Evolutionary conservation across 176 grass and related monocot species (phyloP), one percentile per base, ranked within the genome.

Genomic region (Poa annua): DNA sequence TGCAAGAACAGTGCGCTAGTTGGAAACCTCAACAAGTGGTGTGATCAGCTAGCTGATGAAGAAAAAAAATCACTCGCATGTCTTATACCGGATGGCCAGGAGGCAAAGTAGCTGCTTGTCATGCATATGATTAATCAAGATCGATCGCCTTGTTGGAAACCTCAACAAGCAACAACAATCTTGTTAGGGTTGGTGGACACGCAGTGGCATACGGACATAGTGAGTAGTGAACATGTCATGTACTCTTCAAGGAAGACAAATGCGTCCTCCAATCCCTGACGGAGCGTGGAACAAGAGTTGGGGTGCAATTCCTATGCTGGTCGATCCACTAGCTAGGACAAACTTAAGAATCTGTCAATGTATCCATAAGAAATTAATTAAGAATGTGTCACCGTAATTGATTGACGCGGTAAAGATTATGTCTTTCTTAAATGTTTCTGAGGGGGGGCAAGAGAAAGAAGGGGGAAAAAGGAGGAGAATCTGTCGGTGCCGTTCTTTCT

Each of bases 401-500:
- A n/a, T 10, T 39, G 39, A 62, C 26, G 22, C 11, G 33, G 41
- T 17, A 11, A 36, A 60, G 72, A 49, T 57, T 77, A 16, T 9
- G 65, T 62, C 86, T 26, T 72, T 26, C 13, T 72, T 71, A 14
- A 71, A 0, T 42, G 39, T 70, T 70, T 22, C 1, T 14, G 11
- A 0, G 29, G 1, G 8, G 54, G 1, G 2, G 48, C 6, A 4
- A 10, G 29, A 34, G 7, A 32, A 15, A 1, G 15, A 34, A 32
- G 16, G 19, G 19, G 1, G 20, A 9, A 73, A 15, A 0, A 5
- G 4, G 17, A 50, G 22, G 15, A 49, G 69, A 51, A 71, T 83
- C 34, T 73, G 86, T 83, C 86, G 80, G 86, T 78, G 86, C 60
- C 45, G 70, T 83, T 70, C 26, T 29, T 83, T 70, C 26, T 29